Base-by-base conservation (phyloP, 257 asterid genomes). In the Cordia subcordata region DNA sequence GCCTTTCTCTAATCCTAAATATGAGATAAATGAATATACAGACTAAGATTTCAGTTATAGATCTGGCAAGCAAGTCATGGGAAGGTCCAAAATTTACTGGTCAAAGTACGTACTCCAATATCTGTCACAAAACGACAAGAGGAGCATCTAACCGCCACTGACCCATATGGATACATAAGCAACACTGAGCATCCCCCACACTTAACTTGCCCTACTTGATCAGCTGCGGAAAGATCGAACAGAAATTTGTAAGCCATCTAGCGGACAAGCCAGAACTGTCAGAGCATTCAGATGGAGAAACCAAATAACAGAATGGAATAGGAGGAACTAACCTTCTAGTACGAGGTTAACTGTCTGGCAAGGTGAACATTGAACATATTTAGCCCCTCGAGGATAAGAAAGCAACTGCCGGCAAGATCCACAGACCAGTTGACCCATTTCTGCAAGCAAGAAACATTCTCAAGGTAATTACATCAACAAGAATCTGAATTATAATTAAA, bases 121-220 rank as follows among this genome's bases (percentile, higher is more conserved):
- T 85, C 83, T 0, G 97, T 88, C 58, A 88, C 79, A 40, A 65
- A 67, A 57, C 67, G 84, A 74, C 99, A 92, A 60, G 95, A 76
- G 62, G 89, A 67, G 67, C 99, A 92, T 58, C 72, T 76, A 55
- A 92, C 97, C 4, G 89, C 82, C 15, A 83, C 87, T 47, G 94
- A 88, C 58, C 95, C 97, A 27, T 76, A 73, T 5, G 82, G 87
- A 70, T 81, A 86, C 99, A 92, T 86, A 58, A 92, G 94, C 82
- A 92, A 68, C 65, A 77, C 77, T 13, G 73, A 39, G 63, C 99
- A 92, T 19, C 87, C 82, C 53, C 87, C 90, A 23, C 99, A 92
- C 55, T 77, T 79, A 1, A 92, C 94, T 81, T 84, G 96, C 37
- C 99, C 96, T 14, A 92, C 78, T 71, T 92, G 87, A 66, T 86